Percentiles rank a stretch among this genome's conserved stretches.
Evolutionary conservation across 768 basidiomycete species (phyloP).

Genomic region (Crassisporium funariophilum): DNA sequence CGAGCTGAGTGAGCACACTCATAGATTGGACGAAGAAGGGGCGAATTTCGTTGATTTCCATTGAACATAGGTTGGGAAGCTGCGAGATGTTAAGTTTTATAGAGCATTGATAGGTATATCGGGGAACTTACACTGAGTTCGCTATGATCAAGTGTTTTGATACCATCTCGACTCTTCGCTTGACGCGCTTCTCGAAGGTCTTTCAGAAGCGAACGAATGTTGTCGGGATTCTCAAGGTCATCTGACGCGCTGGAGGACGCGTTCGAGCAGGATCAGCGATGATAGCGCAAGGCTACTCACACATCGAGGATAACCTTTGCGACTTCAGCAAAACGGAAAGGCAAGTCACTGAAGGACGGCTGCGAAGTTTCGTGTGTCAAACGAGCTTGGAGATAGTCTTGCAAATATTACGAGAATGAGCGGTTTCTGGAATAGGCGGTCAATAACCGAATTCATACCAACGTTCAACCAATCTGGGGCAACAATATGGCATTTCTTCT

Average conservation of each 20-base stretch:
- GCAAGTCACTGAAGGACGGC: constrained; percentile 75
- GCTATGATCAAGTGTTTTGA: constrained; percentile 77
- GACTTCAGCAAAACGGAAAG: constrained; percentile 88
- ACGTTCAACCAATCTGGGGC: constrained; percentile 87
- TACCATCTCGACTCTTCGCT: constrained; percentile 88
- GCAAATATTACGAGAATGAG: background rate
- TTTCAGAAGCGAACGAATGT: constrained; percentile 82
- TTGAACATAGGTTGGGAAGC: constrained; percentile 83
- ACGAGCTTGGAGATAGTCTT: constrained; percentile 76
- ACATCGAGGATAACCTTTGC: constrained; percentile 92
- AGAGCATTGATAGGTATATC: background rate
- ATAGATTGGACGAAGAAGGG: constrained; percentile 87
- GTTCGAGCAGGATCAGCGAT: background rate
- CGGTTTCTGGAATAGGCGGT: background rate
- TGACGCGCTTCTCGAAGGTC: constrained; percentile 96
- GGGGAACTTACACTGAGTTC: constrained; percentile 67
- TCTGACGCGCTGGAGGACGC: constrained; percentile 72
- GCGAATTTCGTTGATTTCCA: constrained; percentile 94
- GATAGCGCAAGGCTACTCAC: constrained; percentile 47
- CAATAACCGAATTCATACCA: constrained; percentile 50
- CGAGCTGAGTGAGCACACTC: constrained; percentile 68
- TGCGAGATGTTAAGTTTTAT: constrained; percentile 29
- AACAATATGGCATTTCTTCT: constrained; percentile 93
- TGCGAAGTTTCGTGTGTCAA: constrained; percentile 74
- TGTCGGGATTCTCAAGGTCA: constrained; percentile 84